A percentile compares a stretch with the other conserved stretches of the same genome.
Conservation (phyloP, 2,329 filamentous ascomycete species). For the Diaporthe sp. region DNA sequence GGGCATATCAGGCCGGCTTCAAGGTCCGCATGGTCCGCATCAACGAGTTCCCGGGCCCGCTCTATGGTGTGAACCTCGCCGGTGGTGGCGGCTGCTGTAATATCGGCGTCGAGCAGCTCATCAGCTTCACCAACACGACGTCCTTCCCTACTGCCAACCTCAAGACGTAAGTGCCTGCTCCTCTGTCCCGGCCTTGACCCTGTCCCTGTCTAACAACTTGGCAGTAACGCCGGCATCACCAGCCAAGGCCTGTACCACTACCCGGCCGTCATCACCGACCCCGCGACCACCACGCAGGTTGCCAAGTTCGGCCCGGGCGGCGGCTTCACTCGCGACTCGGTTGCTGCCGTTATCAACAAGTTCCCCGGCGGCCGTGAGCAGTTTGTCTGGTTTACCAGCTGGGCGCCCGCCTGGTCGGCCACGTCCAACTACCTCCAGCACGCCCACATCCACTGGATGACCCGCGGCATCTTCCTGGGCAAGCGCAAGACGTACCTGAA, state of each 20-base stretch:
- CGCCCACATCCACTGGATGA: slow-evolving; percentile 8
- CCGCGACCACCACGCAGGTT: not conserved
- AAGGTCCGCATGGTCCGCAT: slow-evolving; percentile 18
- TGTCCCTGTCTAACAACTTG: not conserved
- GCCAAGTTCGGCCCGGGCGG: not conserved
- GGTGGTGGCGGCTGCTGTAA: not conserved
- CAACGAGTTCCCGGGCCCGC: not conserved
- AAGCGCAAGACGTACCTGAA: slow-evolving; percentile 5
- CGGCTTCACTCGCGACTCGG: not conserved
- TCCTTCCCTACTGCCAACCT: not conserved
- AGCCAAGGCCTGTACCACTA: not conserved
- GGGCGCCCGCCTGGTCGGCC: not conserved
- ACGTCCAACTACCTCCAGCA: slow-evolving; percentile 12
- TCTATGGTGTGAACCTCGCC: not conserved
- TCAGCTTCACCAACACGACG: slow-evolving; percentile 11
- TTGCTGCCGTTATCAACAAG: not conserved
- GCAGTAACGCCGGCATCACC: not conserved
- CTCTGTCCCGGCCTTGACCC: too few relatives aligned
- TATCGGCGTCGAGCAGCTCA: slow-evolving; percentile 7
- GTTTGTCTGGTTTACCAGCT: slow-evolving; percentile 12
- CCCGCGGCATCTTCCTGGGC: slow-evolving; percentile 1
- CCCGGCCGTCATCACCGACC: slow-evolving; percentile 1
- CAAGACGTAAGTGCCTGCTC: not conserved
- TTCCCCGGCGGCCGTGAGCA: not conserved
- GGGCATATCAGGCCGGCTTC: not conserved